These are phyloP conservation scores for Wallacemonas sp. DNA, from an alignment of 208 protist species.

Conservation along the genomic window DNA sequence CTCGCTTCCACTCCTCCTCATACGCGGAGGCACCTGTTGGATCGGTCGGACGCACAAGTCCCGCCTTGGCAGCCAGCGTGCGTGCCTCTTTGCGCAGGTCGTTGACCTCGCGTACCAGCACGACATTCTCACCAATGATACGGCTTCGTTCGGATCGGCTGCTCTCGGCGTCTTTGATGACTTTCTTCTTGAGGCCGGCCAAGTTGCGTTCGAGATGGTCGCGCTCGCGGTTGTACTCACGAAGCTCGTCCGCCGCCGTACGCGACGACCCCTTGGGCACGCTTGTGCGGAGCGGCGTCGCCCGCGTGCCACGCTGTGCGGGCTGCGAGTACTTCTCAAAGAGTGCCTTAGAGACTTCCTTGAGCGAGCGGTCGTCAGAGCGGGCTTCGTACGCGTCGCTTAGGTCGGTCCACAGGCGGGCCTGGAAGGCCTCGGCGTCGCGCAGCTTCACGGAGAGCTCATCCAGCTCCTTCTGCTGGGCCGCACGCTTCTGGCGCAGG, in stretches of 20 bases:
- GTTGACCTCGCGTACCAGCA: constrained; percentile 96
- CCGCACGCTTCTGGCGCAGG: constrained; percentile 93
- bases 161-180: constrained; percentile 94
- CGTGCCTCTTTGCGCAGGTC: constrained; percentile 95
- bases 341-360: constrained; percentile 91
- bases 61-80: constrained; percentile 66
- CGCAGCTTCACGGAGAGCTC: constrained; percentile 66
- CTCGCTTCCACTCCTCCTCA: constrained; percentile 65
- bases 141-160: constrained; percentile 87
- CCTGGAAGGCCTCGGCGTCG: constrained; percentile 81
- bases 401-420: constrained; percentile 89
- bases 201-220: constrained; percentile 95
- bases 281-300: constrained; percentile 71
- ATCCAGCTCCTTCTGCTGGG: constrained; percentile 91
- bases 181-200: constrained; percentile 91
- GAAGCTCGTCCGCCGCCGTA: constrained; percentile 90
- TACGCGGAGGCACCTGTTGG: constrained; percentile 54
- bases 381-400: constrained; percentile 65
- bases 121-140: constrained; percentile 96
- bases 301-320: constrained; percentile 33
- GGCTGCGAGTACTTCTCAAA: constrained; percentile 89
- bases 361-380: constrained; percentile 70
- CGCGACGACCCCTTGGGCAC: constrained; percentile 48
- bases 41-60: constrained; percentile 53
- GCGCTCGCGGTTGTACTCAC: constrained; percentile 95